phyloP scores from a whole-genome alignment of 257 asterid genomes.

The Plectranthus barbatus region DNA sequence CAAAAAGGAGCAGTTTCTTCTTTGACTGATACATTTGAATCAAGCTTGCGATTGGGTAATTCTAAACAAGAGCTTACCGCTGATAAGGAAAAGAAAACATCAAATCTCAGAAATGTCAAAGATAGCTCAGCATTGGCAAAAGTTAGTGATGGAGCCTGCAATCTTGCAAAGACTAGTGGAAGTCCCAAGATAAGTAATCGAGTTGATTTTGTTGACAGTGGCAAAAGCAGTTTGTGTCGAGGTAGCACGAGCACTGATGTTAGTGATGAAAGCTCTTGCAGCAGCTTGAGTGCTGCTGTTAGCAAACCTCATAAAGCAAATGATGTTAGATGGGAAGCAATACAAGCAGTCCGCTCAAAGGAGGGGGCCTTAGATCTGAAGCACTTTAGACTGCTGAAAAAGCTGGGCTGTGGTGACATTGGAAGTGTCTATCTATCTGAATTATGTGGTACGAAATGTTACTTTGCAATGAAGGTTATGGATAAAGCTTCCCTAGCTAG shows the following conservation, averaged over 20 bases:
- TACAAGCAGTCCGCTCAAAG: conserved; percentile 49
- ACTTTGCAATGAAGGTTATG: too few relatives aligned
- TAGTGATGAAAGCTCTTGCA: conserved; percentile 67
- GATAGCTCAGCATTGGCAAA: not conserved
- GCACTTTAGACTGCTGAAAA: too few relatives aligned
- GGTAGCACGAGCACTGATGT: conserved; percentile 76
- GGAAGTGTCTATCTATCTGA: too few relatives aligned
- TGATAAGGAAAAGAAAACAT: too few relatives aligned
- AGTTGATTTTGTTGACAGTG: conserved; percentile 57
- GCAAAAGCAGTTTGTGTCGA: conserved; percentile 78
- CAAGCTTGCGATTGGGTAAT: too few relatives aligned
- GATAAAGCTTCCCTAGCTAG: conserved; percentile 55
- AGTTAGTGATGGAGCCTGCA: too few relatives aligned
- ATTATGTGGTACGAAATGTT: too few relatives aligned
- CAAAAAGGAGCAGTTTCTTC: too few relatives aligned
- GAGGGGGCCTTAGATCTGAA: conserved; percentile 65
- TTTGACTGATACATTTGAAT: too few relatives aligned
- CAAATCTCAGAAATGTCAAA: too few relatives aligned
- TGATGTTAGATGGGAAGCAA: conserved; percentile 74
- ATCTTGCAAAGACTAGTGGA: conserved; percentile 29
- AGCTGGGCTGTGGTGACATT: conserved; percentile 74
- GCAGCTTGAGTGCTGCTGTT: conserved; percentile 61
- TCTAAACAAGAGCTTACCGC: too few relatives aligned
- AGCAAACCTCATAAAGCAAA: conserved; percentile 75
- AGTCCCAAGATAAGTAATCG: conserved; percentile 44